These are phyloP conservation scores for Globisporangium okanoganense DNA, from an alignment of 352 stramenopile genomes.

Conservation along the genomic window DNA sequence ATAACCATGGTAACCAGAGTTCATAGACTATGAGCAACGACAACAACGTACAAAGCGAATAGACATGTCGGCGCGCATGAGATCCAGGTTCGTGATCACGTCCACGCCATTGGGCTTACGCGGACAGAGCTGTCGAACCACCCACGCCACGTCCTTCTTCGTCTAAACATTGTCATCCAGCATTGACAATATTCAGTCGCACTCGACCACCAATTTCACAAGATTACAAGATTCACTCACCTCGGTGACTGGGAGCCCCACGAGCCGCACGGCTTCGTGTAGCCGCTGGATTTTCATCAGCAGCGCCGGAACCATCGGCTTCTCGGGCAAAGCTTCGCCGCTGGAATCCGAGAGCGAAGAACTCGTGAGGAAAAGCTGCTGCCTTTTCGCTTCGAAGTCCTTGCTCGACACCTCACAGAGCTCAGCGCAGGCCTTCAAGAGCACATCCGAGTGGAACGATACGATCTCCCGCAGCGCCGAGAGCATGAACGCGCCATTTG, in stretches of 20 bases:
- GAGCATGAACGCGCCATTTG: constrained; percentile 45
- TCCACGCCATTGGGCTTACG: constrained; percentile 39
- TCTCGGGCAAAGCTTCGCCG: constrained; percentile 2
- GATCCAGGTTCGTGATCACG: constrained; percentile 65
- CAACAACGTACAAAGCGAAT: constrained; percentile 64
- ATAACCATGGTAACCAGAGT: background rate
- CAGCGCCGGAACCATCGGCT: constrained; percentile 25
- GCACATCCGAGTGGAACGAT: constrained; percentile 27
- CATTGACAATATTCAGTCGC: background rate
- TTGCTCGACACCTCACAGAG: constrained; percentile 35
- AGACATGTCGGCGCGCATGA: constrained; percentile 79
- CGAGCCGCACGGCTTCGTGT: constrained; percentile 28
- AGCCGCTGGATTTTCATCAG: constrained; percentile 24
- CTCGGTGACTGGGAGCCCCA: constrained; percentile 38
- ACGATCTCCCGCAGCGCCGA: constrained; percentile 36
- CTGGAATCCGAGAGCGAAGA: background rate
- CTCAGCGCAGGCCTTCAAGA: constrained; percentile 33
- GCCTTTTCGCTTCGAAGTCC: constrained; percentile 47
- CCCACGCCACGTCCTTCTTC: constrained; percentile 42
- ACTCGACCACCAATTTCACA: background rate
- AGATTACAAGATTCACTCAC: background rate
- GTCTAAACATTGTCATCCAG: constrained; percentile 7
- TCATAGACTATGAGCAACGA: background rate
- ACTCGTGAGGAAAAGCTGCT: constrained; percentile 40
- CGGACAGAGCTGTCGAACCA: constrained; percentile 49